These are phyloP conservation scores for Penicillium psychrosexuale DNA, from an alignment of 2,329 filamentous ascomycete species.

Conservation along the genomic window DNA sequence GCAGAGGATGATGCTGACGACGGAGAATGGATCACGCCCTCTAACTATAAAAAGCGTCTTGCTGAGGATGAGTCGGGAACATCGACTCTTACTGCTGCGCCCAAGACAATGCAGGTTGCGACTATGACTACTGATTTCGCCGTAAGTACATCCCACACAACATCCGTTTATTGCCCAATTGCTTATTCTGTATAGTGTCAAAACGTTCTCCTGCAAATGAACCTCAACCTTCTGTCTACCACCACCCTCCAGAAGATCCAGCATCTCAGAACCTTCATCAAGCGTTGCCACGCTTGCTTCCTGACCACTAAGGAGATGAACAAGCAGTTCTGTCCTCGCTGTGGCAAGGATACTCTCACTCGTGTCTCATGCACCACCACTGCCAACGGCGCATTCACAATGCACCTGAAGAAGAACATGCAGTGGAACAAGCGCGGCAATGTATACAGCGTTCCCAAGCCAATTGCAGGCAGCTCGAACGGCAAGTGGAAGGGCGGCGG, in stretches of 20 bases:
- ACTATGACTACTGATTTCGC: conserved; percentile 93
- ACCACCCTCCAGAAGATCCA: conserved; percentile 71
- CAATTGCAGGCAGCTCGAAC: conserved; percentile 73
- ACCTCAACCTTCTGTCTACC: conserved; percentile 81
- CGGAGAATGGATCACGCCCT: conserved; percentile 90
- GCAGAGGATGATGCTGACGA: conserved; percentile 40
- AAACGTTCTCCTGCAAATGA: conserved; percentile 92
- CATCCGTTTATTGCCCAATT: neutral
- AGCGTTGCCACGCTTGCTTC: conserved; percentile 95
- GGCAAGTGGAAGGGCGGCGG: conserved; percentile 68
- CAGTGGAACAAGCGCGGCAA: conserved; percentile 95
- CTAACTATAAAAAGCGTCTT: conserved; percentile 83
- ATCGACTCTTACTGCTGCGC: conserved; percentile 50
- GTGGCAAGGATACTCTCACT: conserved; percentile 81
- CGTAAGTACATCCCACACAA: conserved; percentile 53
- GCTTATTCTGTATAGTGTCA: conserved; percentile 50
- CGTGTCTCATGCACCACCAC: conserved; percentile 84
- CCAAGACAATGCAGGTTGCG: conserved; percentile 75
- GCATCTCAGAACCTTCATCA: conserved; percentile 80
- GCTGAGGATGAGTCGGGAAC: conserved; percentile 59
- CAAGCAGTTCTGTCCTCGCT: conserved; percentile 89
- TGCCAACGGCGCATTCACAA: conserved; percentile 70
- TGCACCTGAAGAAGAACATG: conserved; percentile 92
- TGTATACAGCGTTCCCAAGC: conserved; percentile 88
- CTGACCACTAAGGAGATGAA: conserved; percentile 74